Conservation (phyloP, 2,329 filamentous ascomycete genomes). For the Simplicillium sp. region DNA sequence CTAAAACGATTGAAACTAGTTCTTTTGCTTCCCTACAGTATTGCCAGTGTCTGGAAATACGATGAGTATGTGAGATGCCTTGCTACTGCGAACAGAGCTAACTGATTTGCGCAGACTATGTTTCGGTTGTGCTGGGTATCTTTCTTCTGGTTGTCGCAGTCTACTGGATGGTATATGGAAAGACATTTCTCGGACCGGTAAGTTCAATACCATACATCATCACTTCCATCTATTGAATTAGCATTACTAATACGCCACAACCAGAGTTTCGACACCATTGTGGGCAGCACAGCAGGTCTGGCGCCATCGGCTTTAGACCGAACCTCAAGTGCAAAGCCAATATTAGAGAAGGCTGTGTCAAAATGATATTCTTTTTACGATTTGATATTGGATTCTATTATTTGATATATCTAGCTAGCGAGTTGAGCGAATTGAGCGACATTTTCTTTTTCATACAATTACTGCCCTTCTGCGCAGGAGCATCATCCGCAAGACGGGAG, state of each 20-base stretch:
- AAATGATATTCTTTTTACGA: too few relatives aligned
- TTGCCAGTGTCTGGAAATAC: conserved; percentile 17
- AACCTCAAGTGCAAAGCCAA: too few relatives aligned
- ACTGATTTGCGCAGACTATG: conserved; percentile 18
- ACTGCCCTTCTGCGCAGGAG: too few relatives aligned
- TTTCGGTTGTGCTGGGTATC: conserved; percentile 25
- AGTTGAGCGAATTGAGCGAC: too few relatives aligned
- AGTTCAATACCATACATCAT: neutral
- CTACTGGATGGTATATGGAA: conserved; percentile 1
- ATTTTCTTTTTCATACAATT: too few relatives aligned
- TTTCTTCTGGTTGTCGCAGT: conserved; percentile 12
- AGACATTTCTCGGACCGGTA: conserved; percentile 4
- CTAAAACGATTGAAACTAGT: conserved; percentile 10
- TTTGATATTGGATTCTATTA: too few relatives aligned
- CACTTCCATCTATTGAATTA: neutral
- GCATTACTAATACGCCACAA: neutral
- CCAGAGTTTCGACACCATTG: conserved; percentile 1
- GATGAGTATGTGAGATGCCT: conserved; percentile 16
- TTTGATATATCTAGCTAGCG: too few relatives aligned
- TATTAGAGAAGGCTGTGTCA: too few relatives aligned
- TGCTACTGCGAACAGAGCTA: neutral
- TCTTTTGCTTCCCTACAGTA: conserved; percentile 20
- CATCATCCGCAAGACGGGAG: too few relatives aligned
- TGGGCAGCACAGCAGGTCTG: neutral
- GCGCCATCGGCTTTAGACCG: neutral